phyloP scores from a whole-genome alignment of 345 rosid species.

The Gossypium arboreum region DNA sequence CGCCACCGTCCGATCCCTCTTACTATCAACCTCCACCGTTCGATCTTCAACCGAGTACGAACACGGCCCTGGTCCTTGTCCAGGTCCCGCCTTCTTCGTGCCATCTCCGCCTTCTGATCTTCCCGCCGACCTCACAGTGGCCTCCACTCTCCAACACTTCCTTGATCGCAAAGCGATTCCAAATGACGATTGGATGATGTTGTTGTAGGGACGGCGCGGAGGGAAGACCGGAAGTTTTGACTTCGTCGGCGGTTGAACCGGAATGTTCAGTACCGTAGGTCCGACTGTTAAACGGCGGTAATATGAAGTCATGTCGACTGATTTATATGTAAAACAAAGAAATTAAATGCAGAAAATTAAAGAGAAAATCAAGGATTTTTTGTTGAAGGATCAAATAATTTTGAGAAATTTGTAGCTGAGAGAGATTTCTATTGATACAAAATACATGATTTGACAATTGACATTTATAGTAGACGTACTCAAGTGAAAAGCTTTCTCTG shows the following conservation, averaged over 20 bases:
- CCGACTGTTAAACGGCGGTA: constrained; percentile 43
- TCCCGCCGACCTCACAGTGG: constrained; percentile 24
- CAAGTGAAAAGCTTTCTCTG: neutral
- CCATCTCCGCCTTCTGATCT: constrained; percentile 39
- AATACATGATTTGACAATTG: neutral
- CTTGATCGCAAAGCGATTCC: constrained; percentile 32
- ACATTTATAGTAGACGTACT: neutral
- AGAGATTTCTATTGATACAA: neutral
- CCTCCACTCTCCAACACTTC: constrained; percentile 21
- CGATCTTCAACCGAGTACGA: constrained; percentile 39
- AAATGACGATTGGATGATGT: constrained; percentile 19
- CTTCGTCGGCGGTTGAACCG: constrained; percentile 22
- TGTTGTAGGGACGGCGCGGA: constrained; percentile 16
- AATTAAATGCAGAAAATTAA: neutral
- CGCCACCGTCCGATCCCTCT: constrained; percentile 33
- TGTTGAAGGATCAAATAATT: neutral
- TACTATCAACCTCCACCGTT: constrained; percentile 22
- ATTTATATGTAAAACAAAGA: neutral
- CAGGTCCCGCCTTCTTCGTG: constrained; percentile 20
- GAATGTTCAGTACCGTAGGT: constrained; percentile 16
- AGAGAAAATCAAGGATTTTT: neutral
- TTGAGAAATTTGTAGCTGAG: neutral
- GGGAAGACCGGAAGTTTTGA: constrained; percentile 25
- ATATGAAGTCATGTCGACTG: constrained; percentile 46
- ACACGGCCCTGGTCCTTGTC: constrained; percentile 26